Base-by-base conservation (phyloP, 371 early-diverging fungal genomes). In the Parasitella parasitica region DNA sequence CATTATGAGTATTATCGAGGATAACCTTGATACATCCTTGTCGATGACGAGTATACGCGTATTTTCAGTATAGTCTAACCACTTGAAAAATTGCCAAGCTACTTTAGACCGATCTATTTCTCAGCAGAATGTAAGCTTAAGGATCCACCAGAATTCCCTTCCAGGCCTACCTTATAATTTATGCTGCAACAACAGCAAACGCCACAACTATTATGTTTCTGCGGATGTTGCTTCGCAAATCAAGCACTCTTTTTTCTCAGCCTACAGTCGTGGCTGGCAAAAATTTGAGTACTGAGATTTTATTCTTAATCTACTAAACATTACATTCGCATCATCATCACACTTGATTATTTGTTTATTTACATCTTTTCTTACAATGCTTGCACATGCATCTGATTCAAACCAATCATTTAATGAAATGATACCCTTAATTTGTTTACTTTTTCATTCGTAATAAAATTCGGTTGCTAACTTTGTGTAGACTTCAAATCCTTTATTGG, bases 1-100 rank as follows among this genome's bases (percentile, higher is more conserved):
- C 67, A 71, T 28, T 70, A 71, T 34, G 66, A 67, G 62, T 72
- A 74, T n/a, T n/a, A n/a, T n/a, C n/a, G n/a, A n/a, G n/a, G n/a
- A n/a, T n/a, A n/a, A n/a, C n/a, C n/a, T n/a, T n/a, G n/a, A n/a
- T n/a, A n/a, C n/a, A n/a, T n/a, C n/a, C n/a, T n/a, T n/a, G n/a
- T n/a, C n/a, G n/a, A n/a, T n/a, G n/a, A n/a, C n/a, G n/a, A n/a
- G n/a, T n/a, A 50, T 67, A 56, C 28, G 8, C 56, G 56, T 39
- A 56, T 56, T 41, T 13, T 16, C n/a, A n/a, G n/a, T n/a, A n/a
- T n/a, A n/a, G n/a, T n/a, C n/a, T n/a, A n/a, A n/a, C n/a, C n/a
- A n/a, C n/a, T n/a, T n/a, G n/a, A n/a, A n/a, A n/a, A n/a, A n/a
- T n/a, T n/a, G n/a, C n/a, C n/a, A n/a, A n/a, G n/a, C n/a, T n/a